Evolutionary conservation across 345 rosid genomes (phyloP), one percentile per base, ranked within the genome.

Genomic region (Kernera saxatilis): DNA sequence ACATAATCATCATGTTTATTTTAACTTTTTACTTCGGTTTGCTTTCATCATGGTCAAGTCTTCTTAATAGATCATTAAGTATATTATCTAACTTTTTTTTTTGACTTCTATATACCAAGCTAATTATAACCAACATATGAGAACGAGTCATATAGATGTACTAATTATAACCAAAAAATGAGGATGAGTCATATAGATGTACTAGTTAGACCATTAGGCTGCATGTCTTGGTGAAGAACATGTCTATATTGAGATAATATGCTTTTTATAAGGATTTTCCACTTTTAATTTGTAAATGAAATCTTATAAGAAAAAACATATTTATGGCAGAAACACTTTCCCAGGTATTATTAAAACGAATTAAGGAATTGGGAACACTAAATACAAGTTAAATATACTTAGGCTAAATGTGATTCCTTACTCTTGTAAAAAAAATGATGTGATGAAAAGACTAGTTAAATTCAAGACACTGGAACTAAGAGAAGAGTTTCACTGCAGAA

Each of bases 1-100:
- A 46, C 50, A 46, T 17, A 73, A 72, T 73, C 67, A 73, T 73
- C 65, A 56, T 51, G 44, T 37, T 64, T 65, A 19, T 65, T 64
- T 56, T 17, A 10, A 25, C 25, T 41, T 57, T 53, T 30, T 21
- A 13, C 15, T 61, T 64, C 3, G 14, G 41, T 26, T 44, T 37
- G 41, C 17, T 25, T 45, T 44, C 25, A 35, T 55, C 33, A 45
- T 55, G 43, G 65, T 46, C 65, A 55, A 65, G 15, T 63, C 52
- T 53, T 53, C 48, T 23, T 63, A 40, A 53, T 52, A n/a, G 22
- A 36, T 48, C 18, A 63, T 21, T 13, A 60, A 37, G 5, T 27
- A 49, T 32, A 12, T 10, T 57, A 11, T 48, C 22, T 6, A 41
- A 14, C 62, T 30, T 19, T 19, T 14, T 43, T 32, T 29, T 18